A percentile compares a stretch with the other conserved stretches of the same genome.
Evolutionary conservation across 768 basidiomycete species (phyloP).

Genomic region (Pleurotus ostreatus): DNA sequence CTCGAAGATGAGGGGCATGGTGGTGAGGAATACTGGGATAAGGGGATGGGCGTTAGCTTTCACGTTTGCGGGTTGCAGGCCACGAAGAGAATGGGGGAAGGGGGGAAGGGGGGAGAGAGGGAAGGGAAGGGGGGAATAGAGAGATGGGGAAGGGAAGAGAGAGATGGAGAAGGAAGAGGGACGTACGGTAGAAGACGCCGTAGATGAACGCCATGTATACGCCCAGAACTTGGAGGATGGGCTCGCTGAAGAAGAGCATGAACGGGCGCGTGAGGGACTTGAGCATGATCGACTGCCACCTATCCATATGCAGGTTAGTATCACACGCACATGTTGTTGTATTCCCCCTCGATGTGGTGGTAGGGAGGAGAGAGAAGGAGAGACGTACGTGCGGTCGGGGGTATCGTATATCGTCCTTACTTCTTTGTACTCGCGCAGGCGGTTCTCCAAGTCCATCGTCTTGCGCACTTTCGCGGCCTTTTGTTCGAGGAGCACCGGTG

Average conservation of each 20-base stretch:
- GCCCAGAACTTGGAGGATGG: constrained; percentile 65
- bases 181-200: constrained; percentile 38
- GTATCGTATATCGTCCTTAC: constrained; percentile 48
- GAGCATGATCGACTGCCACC: constrained; percentile 48
- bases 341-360: not conserved
- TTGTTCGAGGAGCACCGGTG: constrained; percentile 39
- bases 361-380: not conserved
- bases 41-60: not conserved
- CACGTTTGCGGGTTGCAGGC: no score
- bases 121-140: not conserved
- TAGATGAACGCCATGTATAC: constrained; percentile 70
- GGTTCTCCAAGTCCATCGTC: constrained; percentile 44
- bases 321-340: not conserved
- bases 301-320: constrained; percentile 15
- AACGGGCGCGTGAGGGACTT: constrained; percentile 68
- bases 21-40: constrained; percentile 68
- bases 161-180: no score
- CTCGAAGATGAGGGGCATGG: constrained; percentile 55
- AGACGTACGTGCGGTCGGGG: constrained; percentile 39
- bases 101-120: no score
- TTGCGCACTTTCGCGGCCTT: constrained; percentile 47
- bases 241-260: constrained; percentile 51
- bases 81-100: not conserved
- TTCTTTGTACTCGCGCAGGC: constrained; percentile 17
- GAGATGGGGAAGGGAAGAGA: no score